Conservation (phyloP, 1,139 yeast genomes). For the Scheffersomyces segobiensis region DNA sequence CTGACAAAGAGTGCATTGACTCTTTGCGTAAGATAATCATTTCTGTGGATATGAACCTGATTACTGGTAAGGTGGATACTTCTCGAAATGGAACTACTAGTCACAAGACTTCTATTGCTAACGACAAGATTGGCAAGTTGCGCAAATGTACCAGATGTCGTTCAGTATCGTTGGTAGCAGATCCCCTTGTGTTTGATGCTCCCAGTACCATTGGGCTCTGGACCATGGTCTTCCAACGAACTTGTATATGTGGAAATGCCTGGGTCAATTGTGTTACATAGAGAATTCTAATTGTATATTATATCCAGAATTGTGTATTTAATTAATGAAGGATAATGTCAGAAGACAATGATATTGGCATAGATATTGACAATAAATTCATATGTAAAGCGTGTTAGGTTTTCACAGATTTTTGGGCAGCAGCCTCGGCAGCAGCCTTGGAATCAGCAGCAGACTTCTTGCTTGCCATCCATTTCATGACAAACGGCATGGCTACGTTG, state of each 20-base stretch:
- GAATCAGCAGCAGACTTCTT: slow-evolving; percentile 15
- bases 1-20: slow-evolving; percentile 36
- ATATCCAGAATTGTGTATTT: not conserved
- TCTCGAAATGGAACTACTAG: slow-evolving; percentile 1
- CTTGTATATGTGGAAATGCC: slow-evolving; percentile 79
- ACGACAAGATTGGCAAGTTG: slow-evolving; percentile 9
- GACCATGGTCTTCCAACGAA: slow-evolving; percentile 74
- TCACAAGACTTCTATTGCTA: slow-evolving; percentile 1
- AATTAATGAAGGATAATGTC: not conserved
- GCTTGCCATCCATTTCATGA: slow-evolving; percentile 30
- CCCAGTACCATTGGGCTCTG: slow-evolving; percentile 51
- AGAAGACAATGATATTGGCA: not conserved
- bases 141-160: slow-evolving; percentile 73
- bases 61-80: not conserved
- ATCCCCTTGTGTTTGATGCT: slow-evolving; percentile 42
- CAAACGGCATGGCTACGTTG: slow-evolving; percentile 41
- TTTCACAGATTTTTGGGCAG: not conserved
- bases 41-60: slow-evolving; percentile 6
- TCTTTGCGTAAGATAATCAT: slow-evolving; percentile 46
- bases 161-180: slow-evolving; percentile 53
- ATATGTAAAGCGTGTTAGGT: not conserved
- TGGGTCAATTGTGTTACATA: slow-evolving; percentile 49
- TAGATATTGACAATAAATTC: not conserved
- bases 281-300: not conserved
- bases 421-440: slow-evolving; percentile 13